Evolutionary conservation across 768 basidiomycete species (phyloP).

Genomic region (Boletellus ananas): DNA sequence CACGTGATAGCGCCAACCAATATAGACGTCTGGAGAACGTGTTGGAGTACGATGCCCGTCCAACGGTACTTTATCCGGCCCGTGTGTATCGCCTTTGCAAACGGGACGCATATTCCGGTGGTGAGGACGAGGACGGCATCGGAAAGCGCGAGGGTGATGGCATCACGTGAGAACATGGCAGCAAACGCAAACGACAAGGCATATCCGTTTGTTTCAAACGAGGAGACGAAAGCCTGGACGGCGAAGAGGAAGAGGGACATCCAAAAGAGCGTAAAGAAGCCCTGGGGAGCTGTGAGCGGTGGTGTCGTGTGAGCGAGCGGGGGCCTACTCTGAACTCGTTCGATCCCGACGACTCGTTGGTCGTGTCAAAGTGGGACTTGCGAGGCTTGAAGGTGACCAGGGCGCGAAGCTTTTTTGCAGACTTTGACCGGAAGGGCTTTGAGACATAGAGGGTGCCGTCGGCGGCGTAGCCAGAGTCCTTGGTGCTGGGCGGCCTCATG

Average conservation of each 20-base stretch:
- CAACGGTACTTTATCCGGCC: slow-evolving; percentile 83
- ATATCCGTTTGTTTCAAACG: slow-evolving; percentile 74
- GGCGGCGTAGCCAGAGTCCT: slow-evolving; percentile 38
- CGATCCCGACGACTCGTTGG: slow-evolving; percentile 63
- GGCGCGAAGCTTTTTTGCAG: slow-evolving; percentile 75
- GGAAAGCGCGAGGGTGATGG: slow-evolving; percentile 72
- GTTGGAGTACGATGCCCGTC: slow-evolving; percentile 75
- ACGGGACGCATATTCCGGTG: slow-evolving; percentile 78
- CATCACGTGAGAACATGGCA: slow-evolving; percentile 83
- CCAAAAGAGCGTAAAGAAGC: slow-evolving; percentile 96
- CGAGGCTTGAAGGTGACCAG: slow-evolving; percentile 85
- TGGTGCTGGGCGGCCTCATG: slow-evolving; percentile 10
- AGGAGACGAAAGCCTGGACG: slow-evolving; percentile 70
- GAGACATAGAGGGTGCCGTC: slow-evolving; percentile 72
- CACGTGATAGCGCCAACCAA: slow-evolving; percentile 76
- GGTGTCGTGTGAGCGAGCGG: background rate
- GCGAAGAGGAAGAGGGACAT: slow-evolving; percentile 81
- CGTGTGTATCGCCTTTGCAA: slow-evolving; percentile 69
- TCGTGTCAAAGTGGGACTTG: slow-evolving; percentile 79
- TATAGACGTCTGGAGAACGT: slow-evolving; percentile 69
- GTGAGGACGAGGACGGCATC: slow-evolving; percentile 77
- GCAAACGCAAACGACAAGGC: slow-evolving; percentile 80
- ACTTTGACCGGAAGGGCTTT: slow-evolving; percentile 68
- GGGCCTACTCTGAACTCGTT: slow-evolving; percentile 78
- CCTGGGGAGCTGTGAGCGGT: slow-evolving; percentile 40